Base-by-base conservation (phyloP, 1,284 basidiomycete genomes). In the Baeospora myosura region DNA sequence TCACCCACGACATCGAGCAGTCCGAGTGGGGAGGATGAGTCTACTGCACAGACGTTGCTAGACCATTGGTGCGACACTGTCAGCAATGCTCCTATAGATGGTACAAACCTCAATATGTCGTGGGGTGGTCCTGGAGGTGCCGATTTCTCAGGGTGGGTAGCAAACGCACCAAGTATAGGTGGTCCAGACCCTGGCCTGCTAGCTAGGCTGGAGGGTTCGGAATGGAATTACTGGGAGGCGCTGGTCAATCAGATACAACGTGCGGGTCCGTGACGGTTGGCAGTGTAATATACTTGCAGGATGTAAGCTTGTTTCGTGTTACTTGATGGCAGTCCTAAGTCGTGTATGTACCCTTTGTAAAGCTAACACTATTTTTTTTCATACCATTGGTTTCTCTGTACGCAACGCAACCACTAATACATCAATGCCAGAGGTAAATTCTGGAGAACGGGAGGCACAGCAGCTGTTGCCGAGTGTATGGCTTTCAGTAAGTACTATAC, bases 221-320 rank as follows among this genome's bases (percentile, higher is more conserved):
- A 88, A 59, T 85, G 81, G 74, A 78, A 66, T 47, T 88, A 88
- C 53, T 88, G 86, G 86, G 85, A 88, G 59, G 78, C 75, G 23
- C 59, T 88, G 46, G 81, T 88, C 11, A 83, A 78, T 53, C 81
- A 84, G 52, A 82, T 88, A 44, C 78, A 81, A 45, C 72, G 73
- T 34, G 74, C 64, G n/a, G n/a, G n/a, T n/a, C n/a, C n/a, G n/a
- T n/a, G n/a, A n/a, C n/a, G n/a, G n/a, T n/a, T n/a, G n/a, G n/a
- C n/a, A n/a, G n/a, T n/a, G n/a, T n/a, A n/a, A n/a, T n/a, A n/a
- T n/a, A n/a, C n/a, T n/a, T n/a, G n/a, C n/a, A n/a, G n/a, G n/a
- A n/a, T n/a, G n/a, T n/a, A n/a, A n/a, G n/a, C n/a, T n/a, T n/a
- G n/a, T n/a, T n/a, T n/a, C n/a, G n/a, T n/a, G n/a, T n/a, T n/a